A percentile compares a stretch with the other conserved stretches of the same genome.
Evolutionary conservation across 106 monocot species (phyloP).

Genomic region (Gastrodia elata): DNA sequence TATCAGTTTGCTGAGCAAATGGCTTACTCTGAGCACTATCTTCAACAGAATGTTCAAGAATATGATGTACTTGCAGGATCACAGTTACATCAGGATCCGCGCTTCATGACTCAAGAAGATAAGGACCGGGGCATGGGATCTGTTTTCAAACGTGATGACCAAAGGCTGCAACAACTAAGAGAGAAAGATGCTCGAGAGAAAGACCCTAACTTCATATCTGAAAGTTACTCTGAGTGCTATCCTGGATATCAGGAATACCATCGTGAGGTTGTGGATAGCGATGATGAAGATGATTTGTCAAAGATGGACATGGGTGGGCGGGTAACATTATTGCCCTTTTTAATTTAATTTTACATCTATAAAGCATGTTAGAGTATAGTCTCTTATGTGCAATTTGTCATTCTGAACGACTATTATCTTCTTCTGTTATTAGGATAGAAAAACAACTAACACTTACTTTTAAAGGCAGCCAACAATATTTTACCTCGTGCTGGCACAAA

Average conservation of each 20-base stretch:
- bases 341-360: too few relatives aligned
- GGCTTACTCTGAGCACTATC: conserved; percentile 65
- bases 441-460: too few relatives aligned
- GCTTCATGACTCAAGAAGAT: conserved; percentile 88
- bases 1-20: conserved; percentile 72
- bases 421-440: too few relatives aligned
- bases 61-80: conserved; percentile 46
- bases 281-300: conserved; percentile 88
- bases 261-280: conserved; percentile 78
- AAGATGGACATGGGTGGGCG: conserved; percentile 99
- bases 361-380: too few relatives aligned
- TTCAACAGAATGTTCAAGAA: conserved; percentile 59
- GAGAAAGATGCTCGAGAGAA: conserved; percentile 96
- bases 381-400: too few relatives aligned
- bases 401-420: too few relatives aligned
- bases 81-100: conserved; percentile 49
- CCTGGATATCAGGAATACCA: conserved; percentile 97
- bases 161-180: conserved; percentile 81
- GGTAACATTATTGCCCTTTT: conserved; percentile 32
- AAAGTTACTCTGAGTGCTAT: conserved; percentile 98
- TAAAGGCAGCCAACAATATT: too few relatives aligned
- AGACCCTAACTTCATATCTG: conserved; percentile 95
- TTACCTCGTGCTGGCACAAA: too few relatives aligned
- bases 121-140: conserved; percentile 93
- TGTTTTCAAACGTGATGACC: conserved; percentile 95